Base-by-base conservation (phyloP, 2,329 filamentous ascomycete species). In the Clonostachys chloroleuca region DNA sequence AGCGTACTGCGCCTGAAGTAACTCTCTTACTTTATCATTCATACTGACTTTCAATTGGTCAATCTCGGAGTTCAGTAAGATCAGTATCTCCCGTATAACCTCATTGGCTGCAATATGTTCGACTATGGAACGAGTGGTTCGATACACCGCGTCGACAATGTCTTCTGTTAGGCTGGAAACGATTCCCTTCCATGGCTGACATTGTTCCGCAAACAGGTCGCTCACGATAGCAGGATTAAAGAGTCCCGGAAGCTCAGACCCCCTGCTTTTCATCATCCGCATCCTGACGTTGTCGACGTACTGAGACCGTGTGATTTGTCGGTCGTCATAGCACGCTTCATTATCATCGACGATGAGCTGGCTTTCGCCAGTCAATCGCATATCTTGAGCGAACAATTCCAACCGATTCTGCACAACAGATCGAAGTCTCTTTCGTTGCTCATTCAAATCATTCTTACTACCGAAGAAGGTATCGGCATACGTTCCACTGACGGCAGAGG, bases 161-260 rank as follows among this genome's bases (percentile, higher is more conserved):
- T 24, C 68, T 5, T 81, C 69, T 7, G 77, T 56, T 52, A 77
- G 10, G 3, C 55, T 47, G 1, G 35, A 35, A 2, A 49, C 45
- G 0, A 59, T 43, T 47, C 34, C 40, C 69, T 59, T 14, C 84
- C 82, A 87, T 0, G 72, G 74, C 9, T 54, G 47, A 1, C 74
- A 81, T 49, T 87, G 81, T 43, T 84, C 73, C 18, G 64, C 63
- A 56, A 87, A 87, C 0, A 88, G 59, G 18, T 84, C 75, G 0
- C 67, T 65, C 1, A 87, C 70, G 12, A 87, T 64, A 46, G 80
- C 57, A 0, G 83, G 75, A 49, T 83, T 83, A 59, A 81, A 85
- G 0, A 68, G 78, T 0, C 83, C 81, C 0, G 80, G 78, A 0
- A 87, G 61, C 56, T 88, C 84, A 5, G 73, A 62, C 3, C 60